A percentile compares a stretch with the other conserved stretches of the same genome.
Conservation (phyloP, 192 early-diverging fungal species). For the Cladochytrium replicatum region DNA sequence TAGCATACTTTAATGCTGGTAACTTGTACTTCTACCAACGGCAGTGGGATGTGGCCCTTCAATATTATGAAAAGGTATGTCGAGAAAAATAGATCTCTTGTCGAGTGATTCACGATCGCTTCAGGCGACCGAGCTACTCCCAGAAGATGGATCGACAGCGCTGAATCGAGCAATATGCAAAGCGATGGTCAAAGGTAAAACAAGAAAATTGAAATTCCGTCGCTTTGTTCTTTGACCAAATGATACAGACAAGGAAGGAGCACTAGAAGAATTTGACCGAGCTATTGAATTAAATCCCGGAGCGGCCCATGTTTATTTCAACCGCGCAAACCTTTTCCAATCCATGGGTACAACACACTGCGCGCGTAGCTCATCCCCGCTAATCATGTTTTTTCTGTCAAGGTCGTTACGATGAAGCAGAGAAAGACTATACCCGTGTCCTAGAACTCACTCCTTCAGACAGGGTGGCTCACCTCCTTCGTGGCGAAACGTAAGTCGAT, state of each 20-base stretch:
- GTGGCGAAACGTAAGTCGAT: conserved; percentile 34
- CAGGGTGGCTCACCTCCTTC: conserved; percentile 15
- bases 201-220: no score
- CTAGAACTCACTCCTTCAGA: conserved; percentile 29
- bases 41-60: conserved; percentile 32
- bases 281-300: conserved; percentile 16
- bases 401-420: conserved; percentile 31
- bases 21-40: conserved; percentile 42
- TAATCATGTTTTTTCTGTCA: not conserved
- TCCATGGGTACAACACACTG: conserved; percentile 5
- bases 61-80: conserved; percentile 28
- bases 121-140: conserved; percentile 24
- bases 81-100: not conserved
- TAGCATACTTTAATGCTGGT: conserved; percentile 38
- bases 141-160: conserved; percentile 17
- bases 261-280: conserved; percentile 28
- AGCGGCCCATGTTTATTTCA: conserved; percentile 26
- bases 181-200: conserved; percentile 27
- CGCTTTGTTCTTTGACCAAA: not conserved
- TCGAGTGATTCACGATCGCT: not conserved
- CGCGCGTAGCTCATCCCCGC: not conserved
- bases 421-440: conserved; percentile 31
- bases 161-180: conserved; percentile 41
- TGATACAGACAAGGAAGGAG: conserved; percentile 17
- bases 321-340: conserved; percentile 27